Conservation (phyloP, 768 basidiomycete genomes). For the Leucocoprinus birnbaumii region DNA sequence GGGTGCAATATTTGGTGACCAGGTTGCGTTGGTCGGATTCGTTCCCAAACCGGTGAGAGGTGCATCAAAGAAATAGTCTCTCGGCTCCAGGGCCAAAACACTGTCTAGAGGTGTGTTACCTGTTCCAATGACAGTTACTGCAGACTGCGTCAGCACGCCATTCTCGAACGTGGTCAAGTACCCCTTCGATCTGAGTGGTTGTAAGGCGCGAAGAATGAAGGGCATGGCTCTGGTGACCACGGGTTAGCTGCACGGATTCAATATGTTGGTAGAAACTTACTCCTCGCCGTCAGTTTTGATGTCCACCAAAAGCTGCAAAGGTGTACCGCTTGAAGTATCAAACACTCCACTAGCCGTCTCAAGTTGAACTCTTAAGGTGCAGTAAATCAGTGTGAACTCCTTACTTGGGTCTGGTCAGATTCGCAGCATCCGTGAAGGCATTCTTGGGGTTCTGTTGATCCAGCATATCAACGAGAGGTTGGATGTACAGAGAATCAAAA, state of each 20-base stretch:
- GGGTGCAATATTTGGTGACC: conserved; percentile 40
- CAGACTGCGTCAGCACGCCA: conserved; percentile 31
- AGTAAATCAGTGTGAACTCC: conserved; percentile 4
- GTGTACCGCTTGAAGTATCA: conserved; percentile 36
- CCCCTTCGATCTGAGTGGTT: conserved; percentile 40
- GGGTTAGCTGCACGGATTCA: background rate
- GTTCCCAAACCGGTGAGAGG: conserved; percentile 38
- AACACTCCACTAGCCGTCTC: conserved; percentile 42
- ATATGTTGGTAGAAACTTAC: conserved; percentile 24
- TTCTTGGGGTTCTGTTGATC: conserved; percentile 37
- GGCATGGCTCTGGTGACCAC: conserved; percentile 32
- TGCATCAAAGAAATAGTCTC: conserved; percentile 52
- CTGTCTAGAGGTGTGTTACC: conserved; percentile 49
- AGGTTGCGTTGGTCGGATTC: conserved; percentile 30
- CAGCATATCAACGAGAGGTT: conserved; percentile 41
- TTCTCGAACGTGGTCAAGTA: conserved; percentile 45
- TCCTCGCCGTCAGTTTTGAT: conserved; percentile 49
- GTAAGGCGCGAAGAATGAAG: conserved; percentile 38
- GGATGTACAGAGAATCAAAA: conserved; percentile 44
- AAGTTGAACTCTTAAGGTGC: background rate
- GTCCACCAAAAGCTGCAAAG: conserved; percentile 49
- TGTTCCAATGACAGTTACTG: conserved; percentile 45
- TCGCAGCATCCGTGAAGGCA: conserved; percentile 32
- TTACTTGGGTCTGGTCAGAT: conserved; percentile 39
- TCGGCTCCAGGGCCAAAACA: conserved; percentile 39